These are phyloP conservation scores for Pichia ethanolica DNA, from an alignment of 805 yeast genomes.

Conservation along the genomic window DNA sequence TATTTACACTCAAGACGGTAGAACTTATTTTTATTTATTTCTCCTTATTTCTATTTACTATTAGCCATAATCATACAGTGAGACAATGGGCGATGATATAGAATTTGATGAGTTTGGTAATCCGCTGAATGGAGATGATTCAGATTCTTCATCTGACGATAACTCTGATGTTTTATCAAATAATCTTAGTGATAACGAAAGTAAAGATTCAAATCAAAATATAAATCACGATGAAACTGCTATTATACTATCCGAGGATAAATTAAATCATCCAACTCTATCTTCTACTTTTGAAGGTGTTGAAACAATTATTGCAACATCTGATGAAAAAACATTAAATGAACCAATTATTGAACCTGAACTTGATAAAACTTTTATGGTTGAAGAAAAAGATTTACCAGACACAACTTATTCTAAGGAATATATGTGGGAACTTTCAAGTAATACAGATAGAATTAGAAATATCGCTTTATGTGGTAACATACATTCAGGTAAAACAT, in stretches of 20 bases:
- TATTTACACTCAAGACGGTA: no score
- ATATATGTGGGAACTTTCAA: constrained; percentile 44
- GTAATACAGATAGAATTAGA: constrained; percentile 56
- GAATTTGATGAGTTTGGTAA: constrained; percentile 83
- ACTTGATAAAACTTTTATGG: constrained; percentile 32
- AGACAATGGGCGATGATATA: constrained; percentile 1
- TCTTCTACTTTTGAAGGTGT: constrained; percentile 52
- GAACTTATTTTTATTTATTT: no score
- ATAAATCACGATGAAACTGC: constrained; percentile 10
- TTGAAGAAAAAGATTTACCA: constrained; percentile 53
- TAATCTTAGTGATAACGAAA: no score
- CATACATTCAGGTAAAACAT: constrained; percentile 80
- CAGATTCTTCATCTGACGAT: constrained; percentile 30
- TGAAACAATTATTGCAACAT: constrained; percentile 48
- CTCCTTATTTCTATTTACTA: no score
- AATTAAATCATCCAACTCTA: constrained; percentile 35
- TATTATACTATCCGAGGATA: constrained; percentile 39
- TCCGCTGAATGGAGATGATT: constrained; percentile 41
- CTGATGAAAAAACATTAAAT: constrained; percentile 37
- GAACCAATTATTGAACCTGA: constrained; percentile 63
- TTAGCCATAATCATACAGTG: no score
- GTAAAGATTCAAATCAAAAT: constrained; percentile 9
- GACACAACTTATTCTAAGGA: constrained; percentile 51
- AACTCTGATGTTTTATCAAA: constrained; percentile 14
- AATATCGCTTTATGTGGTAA: constrained; percentile 78